phyloP scores from a whole-genome alignment of 2,329 filamentous ascomycete genomes.

The Davidsoniella neocaledoniae region DNA sequence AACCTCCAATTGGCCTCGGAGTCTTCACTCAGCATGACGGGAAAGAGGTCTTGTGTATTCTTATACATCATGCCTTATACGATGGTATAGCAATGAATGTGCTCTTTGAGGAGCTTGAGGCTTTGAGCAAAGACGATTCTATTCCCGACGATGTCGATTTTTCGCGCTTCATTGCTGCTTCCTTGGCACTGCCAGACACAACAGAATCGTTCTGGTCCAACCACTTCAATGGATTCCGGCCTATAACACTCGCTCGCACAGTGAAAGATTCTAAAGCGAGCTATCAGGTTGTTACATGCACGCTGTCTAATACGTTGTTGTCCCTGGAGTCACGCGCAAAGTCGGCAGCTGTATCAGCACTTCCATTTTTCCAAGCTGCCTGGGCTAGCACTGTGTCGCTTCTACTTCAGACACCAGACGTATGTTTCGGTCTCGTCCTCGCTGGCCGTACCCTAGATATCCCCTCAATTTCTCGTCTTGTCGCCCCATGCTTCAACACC shows the following conservation, averaged over 20 bases:
- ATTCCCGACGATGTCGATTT: slow-evolving; percentile 39
- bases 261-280: not conserved
- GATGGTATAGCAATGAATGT: slow-evolving; percentile 62
- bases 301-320: not conserved
- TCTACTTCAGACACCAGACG: slow-evolving; percentile 38
- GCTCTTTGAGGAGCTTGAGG: slow-evolving; percentile 55
- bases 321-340: not conserved
- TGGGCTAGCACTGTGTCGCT: slow-evolving; percentile 52
- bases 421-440: slow-evolving; percentile 79
- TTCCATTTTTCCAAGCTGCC: slow-evolving; percentile 52
- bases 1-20: slow-evolving; percentile 29
- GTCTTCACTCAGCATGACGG: slow-evolving; percentile 21
- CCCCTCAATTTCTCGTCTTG: slow-evolving; percentile 49
- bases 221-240: slow-evolving; percentile 33
- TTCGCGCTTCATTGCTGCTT: slow-evolving; percentile 43
- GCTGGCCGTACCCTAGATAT: slow-evolving; percentile 56
- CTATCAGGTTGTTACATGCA: not conserved
- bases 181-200: slow-evolving; percentile 29
- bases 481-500: slow-evolving; percentile 91
- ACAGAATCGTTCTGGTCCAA: slow-evolving; percentile 50
- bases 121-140: slow-evolving; percentile 27
- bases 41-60: slow-evolving; percentile 27
- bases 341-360: slow-evolving; percentile 34
- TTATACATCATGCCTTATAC: slow-evolving; percentile 68
- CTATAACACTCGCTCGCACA: slow-evolving; percentile 17